Evolutionary conservation across 768 basidiomycete genomes (phyloP), one percentile per base, ranked within the genome.

Genomic region (Saitozyma sp.): DNA sequence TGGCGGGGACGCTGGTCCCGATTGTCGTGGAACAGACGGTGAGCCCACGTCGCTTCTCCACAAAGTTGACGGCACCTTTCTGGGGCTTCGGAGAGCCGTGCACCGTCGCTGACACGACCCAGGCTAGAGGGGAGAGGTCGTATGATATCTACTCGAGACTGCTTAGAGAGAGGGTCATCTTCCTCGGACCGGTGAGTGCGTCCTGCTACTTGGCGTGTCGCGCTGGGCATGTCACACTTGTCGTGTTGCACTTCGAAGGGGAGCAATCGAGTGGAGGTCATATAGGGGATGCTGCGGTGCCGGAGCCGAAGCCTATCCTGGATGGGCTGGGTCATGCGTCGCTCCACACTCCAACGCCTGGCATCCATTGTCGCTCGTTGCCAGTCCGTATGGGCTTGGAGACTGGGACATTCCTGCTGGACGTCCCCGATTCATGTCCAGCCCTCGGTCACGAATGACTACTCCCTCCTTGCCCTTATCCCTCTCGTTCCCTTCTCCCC

Each of bases 81-180:
- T 53, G 29, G 51, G 14, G 51, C 13, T n/a, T n/a, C 13, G 13
- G n/a, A 38, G 19, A 38, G 9, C 29, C 16, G 38, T 9, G 38
- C 9, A 38, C 50, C 38, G 29, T 19, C 14, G 13, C 49, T 17
- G n/a, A 60, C 50, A 38, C n/a, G 53, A 58, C 17, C 16, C 56
- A 78, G 77, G 78, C 71, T 8, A 61, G 78, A 58, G 78, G 78
- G 3, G 78, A 79, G 54, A 46, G 78, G 37, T 74, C 70, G 54
- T 95, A 96, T 81, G 94, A 97, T 76, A 96, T 98, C 60, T 98
- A 92, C 81, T 97, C 94, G 43, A 86, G 95, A 19, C 84, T 98
- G 54, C 83, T 98, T 45, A 84, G 91, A 66, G 95, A 98, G 76
- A 85, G 95, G 54, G 94, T 97, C 42, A 90, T 98, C 70, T 96